Evolutionary conservation across 129 eudicot genomes (phyloP).

Genomic region (Chrysanthemum lavandulifolium): DNA sequence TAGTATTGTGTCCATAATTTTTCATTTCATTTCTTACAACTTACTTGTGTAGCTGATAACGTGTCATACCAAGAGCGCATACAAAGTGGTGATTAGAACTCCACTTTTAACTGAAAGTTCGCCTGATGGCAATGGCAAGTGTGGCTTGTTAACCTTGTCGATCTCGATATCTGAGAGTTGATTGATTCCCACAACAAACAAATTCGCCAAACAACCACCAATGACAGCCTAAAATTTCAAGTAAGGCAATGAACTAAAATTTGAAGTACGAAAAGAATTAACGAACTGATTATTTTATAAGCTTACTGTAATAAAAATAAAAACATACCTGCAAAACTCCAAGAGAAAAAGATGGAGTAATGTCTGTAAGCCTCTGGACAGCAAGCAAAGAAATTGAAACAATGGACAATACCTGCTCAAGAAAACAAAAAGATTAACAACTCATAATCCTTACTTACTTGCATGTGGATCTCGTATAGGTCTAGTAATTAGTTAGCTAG

Average conservation of each 20-base stretch:
- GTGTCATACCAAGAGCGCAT: conserved; percentile 26
- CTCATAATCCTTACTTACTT: too few relatives aligned
- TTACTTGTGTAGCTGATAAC: neutral
- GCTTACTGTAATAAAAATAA: too few relatives aligned
- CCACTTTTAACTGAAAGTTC: conserved; percentile 29
- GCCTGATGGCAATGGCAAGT: conserved; percentile 34
- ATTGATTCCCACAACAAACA: conserved; percentile 35
- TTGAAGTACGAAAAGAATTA: neutral
- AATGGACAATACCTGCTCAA: conserved; percentile 29
- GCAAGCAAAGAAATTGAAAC: conserved; percentile 35
- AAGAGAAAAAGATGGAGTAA: conserved; percentile 30
- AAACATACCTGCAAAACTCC: conserved; percentile 34
- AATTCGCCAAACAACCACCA: conserved; percentile 35
- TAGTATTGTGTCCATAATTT: neutral
- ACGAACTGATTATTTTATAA: neutral
- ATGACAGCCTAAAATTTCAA: conserved; percentile 23
- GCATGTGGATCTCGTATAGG: too few relatives aligned
- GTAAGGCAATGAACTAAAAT: neutral
- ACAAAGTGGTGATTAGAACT: conserved; percentile 29
- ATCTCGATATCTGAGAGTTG: conserved; percentile 34
- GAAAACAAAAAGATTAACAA: neutral
- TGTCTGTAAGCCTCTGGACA: conserved; percentile 21
- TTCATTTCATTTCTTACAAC: neutral
- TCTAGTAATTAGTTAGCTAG: too few relatives aligned
- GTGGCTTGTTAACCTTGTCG: conserved; percentile 41